Conservation (phyloP, 1,284 basidiomycete species). For the Pseudozyma sp. region DNA sequence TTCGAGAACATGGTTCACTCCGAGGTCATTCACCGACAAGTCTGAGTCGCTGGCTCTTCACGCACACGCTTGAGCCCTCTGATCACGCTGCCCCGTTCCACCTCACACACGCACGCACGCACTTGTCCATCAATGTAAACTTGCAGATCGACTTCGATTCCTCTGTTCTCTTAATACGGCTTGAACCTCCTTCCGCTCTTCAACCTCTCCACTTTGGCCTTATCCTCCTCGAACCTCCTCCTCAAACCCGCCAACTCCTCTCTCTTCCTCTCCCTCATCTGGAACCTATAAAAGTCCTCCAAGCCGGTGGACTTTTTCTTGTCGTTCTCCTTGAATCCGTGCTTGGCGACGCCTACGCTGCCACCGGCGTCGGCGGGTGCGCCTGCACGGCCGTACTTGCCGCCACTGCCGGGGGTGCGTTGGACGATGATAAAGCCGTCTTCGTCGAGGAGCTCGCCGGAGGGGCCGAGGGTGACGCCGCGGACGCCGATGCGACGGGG, state of each 20-base stretch:
- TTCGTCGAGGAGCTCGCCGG: constrained; percentile 64
- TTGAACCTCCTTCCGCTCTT: constrained; percentile 62
- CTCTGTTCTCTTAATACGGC: constrained; percentile 43
- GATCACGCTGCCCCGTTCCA: too few relatives aligned
- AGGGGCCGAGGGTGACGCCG: constrained; percentile 59
- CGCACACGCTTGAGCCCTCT: too few relatives aligned
- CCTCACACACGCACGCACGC: too few relatives aligned
- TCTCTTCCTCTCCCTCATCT: constrained; percentile 62
- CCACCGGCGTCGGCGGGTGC: constrained; percentile 22
- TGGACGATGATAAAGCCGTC: constrained; percentile 68
- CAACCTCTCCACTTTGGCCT: constrained; percentile 59
- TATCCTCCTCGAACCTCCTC: constrained; percentile 64
- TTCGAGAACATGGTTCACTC: too few relatives aligned
- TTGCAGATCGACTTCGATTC: background rate
- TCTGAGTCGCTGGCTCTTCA: too few relatives aligned
- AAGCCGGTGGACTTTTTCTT: constrained; percentile 60
- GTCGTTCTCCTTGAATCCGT: constrained; percentile 29
- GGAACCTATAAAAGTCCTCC: constrained; percentile 66
- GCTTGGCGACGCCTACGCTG: constrained; percentile 38
- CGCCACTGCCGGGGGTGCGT: constrained; percentile 35
- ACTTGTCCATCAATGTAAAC: too few relatives aligned
- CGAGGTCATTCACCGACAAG: too few relatives aligned
- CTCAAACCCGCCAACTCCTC: constrained; percentile 62
- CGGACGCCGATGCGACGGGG: constrained; percentile 56
- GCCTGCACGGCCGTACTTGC: constrained; percentile 60